Conservation (phyloP, 805 yeast genomes). For the Metschnikowia santaceciliae region DNA sequence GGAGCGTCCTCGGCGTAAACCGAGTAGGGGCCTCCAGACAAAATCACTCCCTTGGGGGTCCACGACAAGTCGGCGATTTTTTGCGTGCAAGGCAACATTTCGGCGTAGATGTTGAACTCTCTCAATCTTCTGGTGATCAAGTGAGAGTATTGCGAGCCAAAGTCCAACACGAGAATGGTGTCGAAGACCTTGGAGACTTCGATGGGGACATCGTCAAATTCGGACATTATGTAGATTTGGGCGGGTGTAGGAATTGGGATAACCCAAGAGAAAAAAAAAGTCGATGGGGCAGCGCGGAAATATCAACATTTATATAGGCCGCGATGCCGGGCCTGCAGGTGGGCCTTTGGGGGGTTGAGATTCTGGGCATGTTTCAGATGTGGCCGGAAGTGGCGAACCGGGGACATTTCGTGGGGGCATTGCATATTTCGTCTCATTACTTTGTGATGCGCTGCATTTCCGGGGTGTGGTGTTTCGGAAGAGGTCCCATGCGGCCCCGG, state of each 20-base stretch:
- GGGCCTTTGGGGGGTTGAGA: background rate
- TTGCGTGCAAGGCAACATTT: slow-evolving; percentile 99
- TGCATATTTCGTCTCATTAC: background rate
- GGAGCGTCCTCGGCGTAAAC: slow-evolving; percentile 95
- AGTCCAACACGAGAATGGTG: slow-evolving; percentile 95
- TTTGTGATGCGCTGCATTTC: slow-evolving; percentile 5
- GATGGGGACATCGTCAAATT: slow-evolving; percentile 35
- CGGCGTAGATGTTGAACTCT: slow-evolving; percentile 97
- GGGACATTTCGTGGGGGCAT: background rate
- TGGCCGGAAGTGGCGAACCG: background rate
- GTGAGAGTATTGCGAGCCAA: slow-evolving; percentile 98
- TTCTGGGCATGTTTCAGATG: background rate
- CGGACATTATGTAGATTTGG: slow-evolving; percentile 2
- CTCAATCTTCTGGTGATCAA: slow-evolving; percentile 94
- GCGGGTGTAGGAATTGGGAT: slow-evolving; percentile 2
- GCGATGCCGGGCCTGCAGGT: slow-evolving; percentile 3
- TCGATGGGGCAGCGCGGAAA: slow-evolving; percentile 1
- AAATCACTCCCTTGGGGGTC: slow-evolving; percentile 94
- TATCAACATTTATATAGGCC: background rate
- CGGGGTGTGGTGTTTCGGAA: background rate
- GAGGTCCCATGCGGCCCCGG: background rate
- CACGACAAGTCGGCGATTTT: slow-evolving; percentile 87
- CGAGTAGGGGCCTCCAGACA: slow-evolving; percentile 97
- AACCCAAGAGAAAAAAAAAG: slow-evolving; percentile 4
- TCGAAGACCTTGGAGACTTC: slow-evolving; percentile 88